Conservation (phyloP, 2,329 filamentous ascomycete species). For the Sarocladium strictum region DNA sequence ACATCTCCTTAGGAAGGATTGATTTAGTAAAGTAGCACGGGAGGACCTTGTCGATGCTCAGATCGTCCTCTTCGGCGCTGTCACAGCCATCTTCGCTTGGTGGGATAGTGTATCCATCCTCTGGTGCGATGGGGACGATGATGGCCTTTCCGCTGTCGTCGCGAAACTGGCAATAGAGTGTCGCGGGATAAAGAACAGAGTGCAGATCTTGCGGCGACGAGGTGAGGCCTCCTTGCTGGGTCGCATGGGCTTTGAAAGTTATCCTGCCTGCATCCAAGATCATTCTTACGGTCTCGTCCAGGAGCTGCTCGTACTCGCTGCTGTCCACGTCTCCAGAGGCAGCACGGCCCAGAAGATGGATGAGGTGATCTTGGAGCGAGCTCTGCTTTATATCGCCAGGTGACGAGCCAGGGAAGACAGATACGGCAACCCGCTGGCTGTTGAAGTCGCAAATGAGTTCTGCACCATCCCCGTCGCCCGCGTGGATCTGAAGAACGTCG, state of each 20-base stretch:
- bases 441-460: constrained; percentile 19
- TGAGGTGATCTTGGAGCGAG: constrained; percentile 16
- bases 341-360: constrained; percentile 14
- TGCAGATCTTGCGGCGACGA: constrained; percentile 13
- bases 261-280: constrained; percentile 15
- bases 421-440: constrained; percentile 15
- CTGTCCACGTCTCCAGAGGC: constrained; percentile 12
- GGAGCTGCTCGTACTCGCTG: constrained; percentile 16
- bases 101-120: constrained; percentile 12
- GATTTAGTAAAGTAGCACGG: constrained; percentile 13
- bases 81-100: constrained; percentile 9
- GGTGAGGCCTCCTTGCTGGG: background rate
- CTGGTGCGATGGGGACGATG: constrained; percentile 13
- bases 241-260: constrained; percentile 12
- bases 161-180: too few relatives aligned
- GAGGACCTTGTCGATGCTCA: constrained; percentile 11
- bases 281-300: constrained; percentile 14
- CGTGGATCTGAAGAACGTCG: constrained; percentile 14
- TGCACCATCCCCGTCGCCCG: constrained; percentile 18
- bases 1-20: constrained; percentile 12
- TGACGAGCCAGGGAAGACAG: constrained; percentile 15
- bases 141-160: constrained; percentile 9
- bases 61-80: constrained; percentile 11
- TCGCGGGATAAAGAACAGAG: constrained; percentile 12
- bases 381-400: constrained; percentile 8